These are phyloP conservation scores for Ampelocalamus luodianensis DNA, from an alignment of 176 grass and related monocot species.

Conservation along the genomic window DNA sequence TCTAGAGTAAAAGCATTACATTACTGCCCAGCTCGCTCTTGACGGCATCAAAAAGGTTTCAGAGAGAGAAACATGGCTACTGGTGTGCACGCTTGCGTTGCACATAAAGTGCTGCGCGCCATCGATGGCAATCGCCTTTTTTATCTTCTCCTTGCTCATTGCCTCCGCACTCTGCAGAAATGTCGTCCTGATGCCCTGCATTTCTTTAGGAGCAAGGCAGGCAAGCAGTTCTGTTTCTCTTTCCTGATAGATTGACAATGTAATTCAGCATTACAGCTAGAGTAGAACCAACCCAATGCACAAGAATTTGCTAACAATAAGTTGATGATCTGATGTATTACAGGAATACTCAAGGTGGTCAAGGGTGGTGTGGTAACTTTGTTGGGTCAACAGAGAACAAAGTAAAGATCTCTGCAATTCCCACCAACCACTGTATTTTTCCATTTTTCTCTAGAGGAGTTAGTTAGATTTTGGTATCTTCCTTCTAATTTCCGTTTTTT, in stretches of 20 bases:
- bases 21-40: background rate
- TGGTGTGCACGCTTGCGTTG: constrained; percentile 4
- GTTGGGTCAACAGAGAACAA: background rate
- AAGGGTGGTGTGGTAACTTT: background rate
- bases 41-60: background rate
- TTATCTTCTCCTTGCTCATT: background rate
- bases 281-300: background rate
- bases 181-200: background rate
- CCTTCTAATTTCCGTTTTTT: background rate
- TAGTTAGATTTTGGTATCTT: background rate
- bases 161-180: background rate
- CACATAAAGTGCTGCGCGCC: constrained; percentile 4
- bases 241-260: background rate
- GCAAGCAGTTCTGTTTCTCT: background rate
- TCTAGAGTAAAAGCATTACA: background rate
- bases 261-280: background rate
- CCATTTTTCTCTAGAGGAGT: background rate
- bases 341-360: background rate
- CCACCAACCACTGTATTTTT: background rate
- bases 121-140: background rate
- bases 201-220: constrained; percentile 16
- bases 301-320: background rate
- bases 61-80: background rate
- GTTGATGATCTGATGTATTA: background rate
- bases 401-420: background rate